Evolutionary conservation across 305 asterid genomes (phyloP), one percentile per base, ranked within the genome.

Genomic region (Fraxinus floribunda): DNA sequence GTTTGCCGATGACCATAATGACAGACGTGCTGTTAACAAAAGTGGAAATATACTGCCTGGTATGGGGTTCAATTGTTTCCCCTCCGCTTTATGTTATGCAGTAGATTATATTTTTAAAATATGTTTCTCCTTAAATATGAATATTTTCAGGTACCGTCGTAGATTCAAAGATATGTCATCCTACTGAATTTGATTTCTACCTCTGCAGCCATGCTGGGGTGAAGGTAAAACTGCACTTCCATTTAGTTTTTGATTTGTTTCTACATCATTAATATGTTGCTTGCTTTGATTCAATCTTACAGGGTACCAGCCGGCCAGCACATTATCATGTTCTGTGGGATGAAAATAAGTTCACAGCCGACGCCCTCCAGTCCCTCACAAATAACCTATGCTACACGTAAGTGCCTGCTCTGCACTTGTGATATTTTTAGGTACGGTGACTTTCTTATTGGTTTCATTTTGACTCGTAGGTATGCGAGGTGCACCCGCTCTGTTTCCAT

Each of bases 161-260:
- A 0, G 99, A 97, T 82, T 91, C 98, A 0, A 94, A 93, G 87
- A 97, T 96, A 55, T 96, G 99, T 83, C 99, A 96, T 79, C 98
- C 99, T 0, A 94, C 99, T 1, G 99, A 96, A 81, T 96, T 96
- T 52, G 98, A 96, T 71, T 96, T 96, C 89, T 96, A 96, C 79
- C 95, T 96, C 10, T 96, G 99, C 88, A 96, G 99, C 85, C 99
- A 96, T 89, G 98, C 98, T 74, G 99, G 99, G 79, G 93, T 97
- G 81, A 94, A 94, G 97, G 98, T 96, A 39, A 41, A 22, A 60
- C 7, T 11, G 44, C 77, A 29, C 62, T 60, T 26, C 20, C 22
- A 32, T 75, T 35, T 26, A 24, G n/a, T 18, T 20, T 38, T 0
- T 4, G 52, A 66, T 24, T 38, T 70, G 68, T 29, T 13, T 13